Base-by-base conservation (phyloP, 257 asterid species). In the Solanum dulcamara region DNA sequence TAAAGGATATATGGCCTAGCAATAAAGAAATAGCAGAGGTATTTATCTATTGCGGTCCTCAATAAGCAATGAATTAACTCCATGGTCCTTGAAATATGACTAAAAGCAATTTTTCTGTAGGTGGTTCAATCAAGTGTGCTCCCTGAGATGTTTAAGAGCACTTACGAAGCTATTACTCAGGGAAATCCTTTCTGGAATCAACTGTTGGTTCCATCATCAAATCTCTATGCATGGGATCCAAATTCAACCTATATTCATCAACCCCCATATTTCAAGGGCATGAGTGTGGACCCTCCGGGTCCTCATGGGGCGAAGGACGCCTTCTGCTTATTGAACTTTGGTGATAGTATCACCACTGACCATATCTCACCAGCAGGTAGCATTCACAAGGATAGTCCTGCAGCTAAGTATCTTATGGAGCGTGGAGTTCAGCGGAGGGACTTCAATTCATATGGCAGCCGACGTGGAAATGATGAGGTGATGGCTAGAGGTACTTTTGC, bases 401-500 rank as follows among this genome's bases (percentile, higher is more conserved):
- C 99, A 81, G 99, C 99, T 0, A 94, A 91, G 90, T 94, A 86
- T 87, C 91, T 96, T 87, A 86, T 93, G 86, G 98, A 94, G 46
- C 95, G 89, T 59, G 99, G 99, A 11, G 98, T 96, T 84, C 96
- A 96, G 71, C 89, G 95, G n/a, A 94, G 80, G 90, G 98, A 96
- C 85, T 96, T 96, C 88, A 96, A 96, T 89, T 94, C 98, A 75
- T 96, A 96, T 77, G 99, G 99, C 57, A 94, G 99, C 80, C 97
- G 99, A 38, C 97, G 98, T 87, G 99, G 99, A 75, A 96, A 96
- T 83, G 99, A 96, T 89, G 98, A 96, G 87, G 91, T 94, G 71
- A 96, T 96, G 99, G 96, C 98, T 51, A 91, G 99, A 91, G 98
- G 99, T 60, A 94, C 99, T 79, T 96, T 96, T 83, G 99, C 98